phyloP scores from a whole-genome alignment of 1,284 basidiomycete genomes.

The Papiliotrema laurentii region DNA sequence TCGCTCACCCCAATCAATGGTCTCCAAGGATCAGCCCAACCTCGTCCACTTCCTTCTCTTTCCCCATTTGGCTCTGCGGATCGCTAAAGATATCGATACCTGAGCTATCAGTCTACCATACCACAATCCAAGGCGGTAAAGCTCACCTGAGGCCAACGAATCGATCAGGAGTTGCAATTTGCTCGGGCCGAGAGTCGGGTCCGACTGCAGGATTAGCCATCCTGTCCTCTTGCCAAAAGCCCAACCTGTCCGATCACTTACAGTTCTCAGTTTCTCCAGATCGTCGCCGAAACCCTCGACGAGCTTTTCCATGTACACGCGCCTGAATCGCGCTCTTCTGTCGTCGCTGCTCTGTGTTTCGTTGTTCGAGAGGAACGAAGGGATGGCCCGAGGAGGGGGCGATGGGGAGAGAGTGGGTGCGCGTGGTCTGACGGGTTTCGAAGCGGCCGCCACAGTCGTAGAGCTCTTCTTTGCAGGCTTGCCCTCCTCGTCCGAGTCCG shows the following conservation, averaged over 20 bases:
- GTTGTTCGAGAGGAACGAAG: constrained; percentile 21
- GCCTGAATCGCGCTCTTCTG: constrained; percentile 34
- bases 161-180: constrained; percentile 44
- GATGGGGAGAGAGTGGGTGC: constrained; percentile 29
- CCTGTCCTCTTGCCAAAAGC: not conserved
- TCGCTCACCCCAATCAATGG: not conserved
- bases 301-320: constrained; percentile 47
- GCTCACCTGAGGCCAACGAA: constrained; percentile 36
- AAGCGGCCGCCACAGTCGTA: not conserved
- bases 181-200: constrained; percentile 37
- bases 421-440: constrained; percentile 8
- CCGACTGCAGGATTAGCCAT: constrained; percentile 18
- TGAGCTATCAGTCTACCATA: constrained; percentile 1
- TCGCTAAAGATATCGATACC: constrained; percentile 44
- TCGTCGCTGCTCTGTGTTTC: constrained; percentile 26
- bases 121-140: not conserved
- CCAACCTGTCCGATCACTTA: constrained; percentile 16
- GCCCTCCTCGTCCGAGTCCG: constrained; percentile 17
- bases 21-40: constrained; percentile 30
- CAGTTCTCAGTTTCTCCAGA: constrained; percentile 41
- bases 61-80: constrained; percentile 8
- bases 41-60: constrained; percentile 25
- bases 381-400: constrained; percentile 25
- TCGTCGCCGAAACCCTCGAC: constrained; percentile 46
- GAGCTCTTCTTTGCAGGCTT: constrained; percentile 6